Base-by-base conservation (phyloP, 768 basidiomycete species). In the Tulasnella sp. region DNA sequence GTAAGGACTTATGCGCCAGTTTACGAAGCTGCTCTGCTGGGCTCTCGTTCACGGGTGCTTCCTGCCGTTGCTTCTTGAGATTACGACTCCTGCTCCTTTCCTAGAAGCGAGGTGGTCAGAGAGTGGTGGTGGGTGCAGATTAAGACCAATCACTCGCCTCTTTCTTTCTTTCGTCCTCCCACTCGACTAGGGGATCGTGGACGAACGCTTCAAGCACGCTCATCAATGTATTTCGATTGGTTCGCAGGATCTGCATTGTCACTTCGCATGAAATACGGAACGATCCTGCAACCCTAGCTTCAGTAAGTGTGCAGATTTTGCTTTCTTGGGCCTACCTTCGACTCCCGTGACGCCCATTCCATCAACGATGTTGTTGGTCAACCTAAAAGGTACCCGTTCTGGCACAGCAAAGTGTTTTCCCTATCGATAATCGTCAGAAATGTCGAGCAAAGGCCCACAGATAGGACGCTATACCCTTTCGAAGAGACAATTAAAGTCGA, bases 401-500 rank as follows among this genome's bases (percentile, higher is more conserved):
- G 94, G 93, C 1, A 93, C 91, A 78, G 95, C 93, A 36, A 99
- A 86, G 3, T 86, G 86, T 84, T 92, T 94, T 0, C 95, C 97
- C 87, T 89, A 76, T 0, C 49, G 22, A 49, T n/a, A n/a, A 7
- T n/a, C 49, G 49, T 58, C 31, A 58, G 49, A 7, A n/a, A 45
- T n/a, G 52, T 49, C 72, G 67, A n/a, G 31, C 11, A 8, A 29
- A n/a, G 31, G 68, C 64, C 15, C 45, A 9, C 64, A 14, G 67
- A 25, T 12, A 42, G 40, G 34, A 8, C 12, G 77, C 84, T 52
- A 49, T 74, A 93, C 95, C 88, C 94, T 97, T 79, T 99, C 97
- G 79, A 99, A 99, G 19, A 99, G 86, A 84, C 96, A 97, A 81
- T 98, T 98, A 80, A 99, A 96, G 82, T 99, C 97, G 76, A 99